Conservation (phyloP, 305 asterid species). For the Solanum hybrid region DNA sequence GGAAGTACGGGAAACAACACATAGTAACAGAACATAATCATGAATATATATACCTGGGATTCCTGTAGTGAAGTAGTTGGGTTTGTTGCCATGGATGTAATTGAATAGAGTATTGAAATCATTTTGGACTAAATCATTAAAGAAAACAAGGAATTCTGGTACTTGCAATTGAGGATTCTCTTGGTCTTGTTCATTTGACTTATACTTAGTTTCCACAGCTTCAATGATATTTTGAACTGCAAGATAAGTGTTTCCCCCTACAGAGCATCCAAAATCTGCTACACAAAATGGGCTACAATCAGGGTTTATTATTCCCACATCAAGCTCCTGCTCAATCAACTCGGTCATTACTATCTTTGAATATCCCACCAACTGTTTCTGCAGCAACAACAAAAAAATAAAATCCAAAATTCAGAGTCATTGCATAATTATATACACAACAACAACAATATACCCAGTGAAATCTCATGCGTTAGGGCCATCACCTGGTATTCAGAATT, state of each 20-base stretch:
- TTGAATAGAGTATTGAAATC: constrained; percentile 52
- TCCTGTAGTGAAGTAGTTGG: constrained; percentile 26
- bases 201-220: constrained; percentile 19
- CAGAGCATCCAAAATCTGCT: constrained; percentile 54
- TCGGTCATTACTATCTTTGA: constrained; percentile 20
- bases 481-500: constrained; percentile 48
- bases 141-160: constrained; percentile 42
- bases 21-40: background rate
- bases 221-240: constrained; percentile 36
- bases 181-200: background rate
- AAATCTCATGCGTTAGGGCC: background rate
- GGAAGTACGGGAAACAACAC: background rate
- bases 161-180: background rate
- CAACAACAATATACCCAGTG: accelerated
- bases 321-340: constrained; percentile 23
- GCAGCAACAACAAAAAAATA: constrained; percentile 1
- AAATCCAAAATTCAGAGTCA: background rate
- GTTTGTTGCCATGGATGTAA: constrained; percentile 26
- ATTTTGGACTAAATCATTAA: constrained; percentile 34
- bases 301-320: background rate
- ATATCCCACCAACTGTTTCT: constrained; percentile 33
- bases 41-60: constrained; percentile 21
- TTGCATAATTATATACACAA: background rate
- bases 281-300: constrained; percentile 14
- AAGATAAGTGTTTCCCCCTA: constrained; percentile 42